Base-by-base conservation (phyloP, 148 eudicot genomes). In the Fagopyrum homotropicum region DNA sequence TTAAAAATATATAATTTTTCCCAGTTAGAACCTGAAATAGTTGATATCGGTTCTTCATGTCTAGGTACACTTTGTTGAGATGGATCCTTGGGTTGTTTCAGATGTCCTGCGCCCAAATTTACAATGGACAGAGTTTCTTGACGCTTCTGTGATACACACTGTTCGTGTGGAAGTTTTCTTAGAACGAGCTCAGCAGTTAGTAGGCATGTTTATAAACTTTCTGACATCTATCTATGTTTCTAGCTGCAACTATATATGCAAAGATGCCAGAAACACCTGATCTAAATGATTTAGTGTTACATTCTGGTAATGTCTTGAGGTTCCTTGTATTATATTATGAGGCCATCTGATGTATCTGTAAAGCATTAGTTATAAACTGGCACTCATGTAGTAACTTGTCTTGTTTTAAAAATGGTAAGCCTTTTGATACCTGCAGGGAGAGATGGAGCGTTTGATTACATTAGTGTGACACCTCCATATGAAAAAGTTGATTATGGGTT, bases 71-170 rank as follows among this genome's bases (percentile, higher is more conserved):
- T 91, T 91, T 88, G 89, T 94, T 82, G 98, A 91, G 83, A 91
- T 94, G 96, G 98, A 94, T 85, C 97, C 96, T 75, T 91, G 96
- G 98, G 96, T 94, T 80, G 87, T 94, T 75, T 86, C 96, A 74
- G 86, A 91, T 76, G 85, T 94, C 75, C 89, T 91, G 55, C 83
- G 81, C 52, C 97, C 97, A 78, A 94, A 94, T 80, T 82, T 94
- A 82, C 86, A 90, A 77, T 87, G 89, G 81, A 94, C 97, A 26
- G 89, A 81, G 66, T 94, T 94, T 77, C 88, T 84, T 73, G 96
- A 94, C 72, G 86, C 35, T 71, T 90, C 97, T 43, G 88, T 82
- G n/a, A 89, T 91, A 80, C 97, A 94, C 66, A 84, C 93, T 77
- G 85, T 87, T 46, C 84, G 84, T 10, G 97, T 91, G 26, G 98